Percentiles rank a stretch among this genome's conserved stretches.
Evolutionary conservation across 495 filamentous ascomycete genomes (phyloP).

Genomic region (Penicillium herquei): DNA sequence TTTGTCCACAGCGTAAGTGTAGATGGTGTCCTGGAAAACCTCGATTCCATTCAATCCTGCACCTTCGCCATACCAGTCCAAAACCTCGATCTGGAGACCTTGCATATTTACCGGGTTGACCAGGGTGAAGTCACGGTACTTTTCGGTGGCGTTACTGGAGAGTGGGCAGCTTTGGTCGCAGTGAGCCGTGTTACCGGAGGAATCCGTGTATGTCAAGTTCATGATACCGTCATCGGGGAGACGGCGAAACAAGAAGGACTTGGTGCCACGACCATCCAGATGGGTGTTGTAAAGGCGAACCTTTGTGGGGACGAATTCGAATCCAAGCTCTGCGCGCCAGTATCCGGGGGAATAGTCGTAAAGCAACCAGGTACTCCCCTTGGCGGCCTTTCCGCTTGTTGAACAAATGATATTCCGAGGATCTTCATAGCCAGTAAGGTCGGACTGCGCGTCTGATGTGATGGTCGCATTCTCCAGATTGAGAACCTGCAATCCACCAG

Average conservation of each 20-base stretch:
- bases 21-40: conserved; percentile 84
- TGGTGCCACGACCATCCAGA: conserved; percentile 79
- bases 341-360: conserved; percentile 75
- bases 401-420: conserved; percentile 86
- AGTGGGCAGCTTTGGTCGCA: conserved; percentile 83
- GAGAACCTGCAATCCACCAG: conserved; percentile 64
- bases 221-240: conserved; percentile 87
- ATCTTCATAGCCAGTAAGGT: conserved; percentile 65
- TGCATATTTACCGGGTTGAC: conserved; percentile 87
- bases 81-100: conserved; percentile 81
- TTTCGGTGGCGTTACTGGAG: conserved; percentile 57
- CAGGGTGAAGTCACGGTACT: conserved; percentile 87
- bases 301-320: conserved; percentile 80
- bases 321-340: conserved; percentile 81
- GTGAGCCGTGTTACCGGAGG: conserved; percentile 56
- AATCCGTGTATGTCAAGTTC: conserved; percentile 89
- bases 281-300: conserved; percentile 89
- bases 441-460: conserved; percentile 59
- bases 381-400: conserved; percentile 58
- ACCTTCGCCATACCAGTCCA: conserved; percentile 79
- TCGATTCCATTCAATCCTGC: conserved; percentile 87
- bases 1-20: conserved; percentile 75
- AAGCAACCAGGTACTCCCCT: conserved; percentile 80
- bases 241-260: conserved; percentile 78
- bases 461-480: conserved; percentile 79